Base-by-base conservation (phyloP, 768 basidiomycete species). In the Infundibulicybe gibba region DNA sequence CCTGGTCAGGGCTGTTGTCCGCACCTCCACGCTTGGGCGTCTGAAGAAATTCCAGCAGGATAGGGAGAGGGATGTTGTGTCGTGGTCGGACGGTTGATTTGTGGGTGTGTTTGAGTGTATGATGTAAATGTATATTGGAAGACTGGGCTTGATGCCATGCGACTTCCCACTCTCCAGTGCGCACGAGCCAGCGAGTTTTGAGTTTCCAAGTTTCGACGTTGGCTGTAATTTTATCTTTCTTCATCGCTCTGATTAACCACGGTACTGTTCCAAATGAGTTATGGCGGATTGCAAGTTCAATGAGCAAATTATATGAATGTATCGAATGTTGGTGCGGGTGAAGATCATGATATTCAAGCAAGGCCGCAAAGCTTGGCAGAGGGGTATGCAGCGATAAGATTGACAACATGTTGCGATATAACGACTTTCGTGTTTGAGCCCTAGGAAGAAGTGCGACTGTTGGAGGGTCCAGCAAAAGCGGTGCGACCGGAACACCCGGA, bases 41-140 rank as follows among this genome's bases (percentile, higher is more conserved):
- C 40, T 71, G 69, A 53, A 80, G 76, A 52, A 87, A 77, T 51
- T 87, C 84, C 38, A 79, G 48, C 85, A 83, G 87, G 43, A 87
- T 60, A 3, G 64, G 57, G 20, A 79, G 65, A 20, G 75, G 77
- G 30, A 73, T 63, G 12, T 55, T 46, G 13, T 37, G 38, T n/a
- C 50, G 40, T 40, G 45, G 31, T 32, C 41, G 31, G 16, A 49
- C 25, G 14, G 33, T 15, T 41, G 45, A 47, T 17, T 41, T 45
- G 20, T 38, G 46, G 31, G 31, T 31, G 17, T 9, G 43, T 30
- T 20, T 44, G 12, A 13, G 25, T 10, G 13, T 20, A 25, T 54
- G 20, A 53, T 38, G 55, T 55, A 57, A 4, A 55, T 44, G 17
- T 51, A 17, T 13, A 59, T 53, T 9, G 63, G 63, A 30, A 62